Percentiles rank a stretch among this genome's conserved stretches.
These are phyloP conservation scores for Cudoniella acicularis DNA, from an alignment of 495 filamentous ascomycete genomes.

Conservation along the genomic window DNA sequence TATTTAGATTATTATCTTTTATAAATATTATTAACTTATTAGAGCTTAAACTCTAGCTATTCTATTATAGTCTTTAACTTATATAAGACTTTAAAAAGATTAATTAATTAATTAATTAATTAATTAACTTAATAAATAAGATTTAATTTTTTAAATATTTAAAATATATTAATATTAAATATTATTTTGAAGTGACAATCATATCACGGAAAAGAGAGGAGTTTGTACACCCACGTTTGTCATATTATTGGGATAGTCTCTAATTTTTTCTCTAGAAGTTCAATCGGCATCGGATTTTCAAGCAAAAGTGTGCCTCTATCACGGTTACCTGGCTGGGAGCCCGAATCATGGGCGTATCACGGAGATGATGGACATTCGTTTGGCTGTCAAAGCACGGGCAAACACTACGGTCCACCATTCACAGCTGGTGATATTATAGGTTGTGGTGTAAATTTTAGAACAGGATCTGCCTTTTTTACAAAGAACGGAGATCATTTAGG, in stretches of 20 bases:
- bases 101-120: too few relatives aligned
- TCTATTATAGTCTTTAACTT: too few relatives aligned
- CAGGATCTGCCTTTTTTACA: conserved; percentile 86
- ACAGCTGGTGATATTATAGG: conserved; percentile 72
- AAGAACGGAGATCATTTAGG: conserved; percentile 83
- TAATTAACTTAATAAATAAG: too few relatives aligned
- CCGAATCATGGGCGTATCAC: conserved; percentile 95
- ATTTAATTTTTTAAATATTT: too few relatives aligned
- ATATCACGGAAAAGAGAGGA: conserved; percentile 81
- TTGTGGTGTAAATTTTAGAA: conserved; percentile 91
- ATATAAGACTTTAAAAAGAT: too few relatives aligned
- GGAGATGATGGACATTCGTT: conserved; percentile 93
- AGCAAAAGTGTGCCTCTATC: conserved; percentile 69
- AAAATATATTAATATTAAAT: too few relatives aligned
- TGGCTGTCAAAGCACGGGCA: conserved; percentile 61
- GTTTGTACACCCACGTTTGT: conserved; percentile 46
- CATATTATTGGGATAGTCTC: background rate
- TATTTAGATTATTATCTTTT: too few relatives aligned
- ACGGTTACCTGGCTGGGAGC: conserved; percentile 90
- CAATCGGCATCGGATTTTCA: conserved; percentile 89
- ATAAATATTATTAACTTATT: too few relatives aligned
- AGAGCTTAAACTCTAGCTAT: too few relatives aligned
- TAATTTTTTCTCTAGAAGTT: conserved; percentile 42
- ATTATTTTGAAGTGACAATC: conserved; percentile 95
- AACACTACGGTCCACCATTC: conserved; percentile 72